Conservation (phyloP, 352 stramenopile species). For the Elongisporangium senticosum region DNA sequence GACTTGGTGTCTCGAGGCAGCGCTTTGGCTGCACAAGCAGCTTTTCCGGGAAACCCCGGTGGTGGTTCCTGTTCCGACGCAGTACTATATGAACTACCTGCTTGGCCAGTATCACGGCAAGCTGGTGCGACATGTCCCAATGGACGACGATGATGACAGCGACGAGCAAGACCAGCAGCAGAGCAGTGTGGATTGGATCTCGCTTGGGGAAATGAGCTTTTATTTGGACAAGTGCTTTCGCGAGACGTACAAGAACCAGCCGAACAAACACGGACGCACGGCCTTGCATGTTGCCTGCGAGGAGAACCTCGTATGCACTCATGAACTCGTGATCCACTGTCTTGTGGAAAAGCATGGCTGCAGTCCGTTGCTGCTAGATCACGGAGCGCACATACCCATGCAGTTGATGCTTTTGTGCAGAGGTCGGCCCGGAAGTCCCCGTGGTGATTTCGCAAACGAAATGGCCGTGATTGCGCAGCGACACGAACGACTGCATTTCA, state of each 20-base stretch:
- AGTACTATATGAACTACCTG: slow-evolving; percentile 42
- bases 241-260: slow-evolving; percentile 54
- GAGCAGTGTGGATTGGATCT: slow-evolving; percentile 43
- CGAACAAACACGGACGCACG: slow-evolving; percentile 58
- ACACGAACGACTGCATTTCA: slow-evolving; percentile 17
- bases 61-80: slow-evolving; percentile 22
- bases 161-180: slow-evolving; percentile 18
- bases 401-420: slow-evolving; percentile 45
- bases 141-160: slow-evolving; percentile 19
- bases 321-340: slow-evolving; percentile 57
- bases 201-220: slow-evolving; percentile 40
- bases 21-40: slow-evolving; percentile 30
- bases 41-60: slow-evolving; percentile 19
- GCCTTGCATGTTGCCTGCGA: slow-evolving; percentile 70
- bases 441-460: slow-evolving; percentile 29
- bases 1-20: slow-evolving; percentile 54
- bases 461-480: slow-evolving; percentile 20
- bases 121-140: slow-evolving; percentile 11
- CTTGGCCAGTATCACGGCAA: slow-evolving; percentile 36
- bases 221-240: slow-evolving; percentile 56
- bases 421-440: slow-evolving; percentile 54
- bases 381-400: slow-evolving; percentile 30
- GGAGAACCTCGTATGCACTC: slow-evolving; percentile 78
- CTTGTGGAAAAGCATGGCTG: slow-evolving; percentile 48
- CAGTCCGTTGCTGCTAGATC: slow-evolving; percentile 44